phyloP scores from a whole-genome alignment of 441 rosid genomes.

The Corymbia calophylla region DNA sequence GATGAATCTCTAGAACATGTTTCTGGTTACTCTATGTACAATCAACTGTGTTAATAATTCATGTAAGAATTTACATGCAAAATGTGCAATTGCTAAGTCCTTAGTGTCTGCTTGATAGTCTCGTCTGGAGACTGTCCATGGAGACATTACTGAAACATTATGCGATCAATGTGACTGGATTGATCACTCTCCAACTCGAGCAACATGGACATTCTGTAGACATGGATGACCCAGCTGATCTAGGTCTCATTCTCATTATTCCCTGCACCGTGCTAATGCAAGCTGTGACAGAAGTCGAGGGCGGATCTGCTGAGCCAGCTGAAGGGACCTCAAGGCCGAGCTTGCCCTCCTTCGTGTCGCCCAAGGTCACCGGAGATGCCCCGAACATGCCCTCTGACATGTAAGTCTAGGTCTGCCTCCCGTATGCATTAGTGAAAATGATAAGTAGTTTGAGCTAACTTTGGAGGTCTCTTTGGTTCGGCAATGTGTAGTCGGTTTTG shows the following conservation, averaged over 20 bases:
- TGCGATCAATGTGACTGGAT: not conserved
- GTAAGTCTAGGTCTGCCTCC: not conserved
- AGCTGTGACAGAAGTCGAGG: too few species aligned
- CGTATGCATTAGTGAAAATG: not conserved
- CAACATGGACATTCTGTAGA: not conserved
- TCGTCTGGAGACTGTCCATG: not conserved
- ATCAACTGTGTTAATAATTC: not conserved
- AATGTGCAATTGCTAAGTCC: not conserved
- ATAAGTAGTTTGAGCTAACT: not conserved
- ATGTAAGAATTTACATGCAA: not conserved
- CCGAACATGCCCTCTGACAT: conserved; percentile 50
- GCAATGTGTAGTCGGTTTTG: not conserved
- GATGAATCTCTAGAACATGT: not conserved
- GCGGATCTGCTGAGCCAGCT: too few species aligned
- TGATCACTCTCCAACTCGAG: not conserved
- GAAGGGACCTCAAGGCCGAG: conserved; percentile 13
- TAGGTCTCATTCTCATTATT: not conserved
- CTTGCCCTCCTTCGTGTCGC: conserved; percentile 18
- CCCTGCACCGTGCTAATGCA: not conserved
- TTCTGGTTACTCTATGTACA: not conserved
- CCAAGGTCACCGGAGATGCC: conserved; percentile 50
- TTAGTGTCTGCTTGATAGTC: not conserved
- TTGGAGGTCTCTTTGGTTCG: not conserved
- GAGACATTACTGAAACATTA: not conserved
- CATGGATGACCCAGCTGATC: not conserved